phyloP scores from a whole-genome alignment of 805 yeast species.

The Starmerella apis region DNA sequence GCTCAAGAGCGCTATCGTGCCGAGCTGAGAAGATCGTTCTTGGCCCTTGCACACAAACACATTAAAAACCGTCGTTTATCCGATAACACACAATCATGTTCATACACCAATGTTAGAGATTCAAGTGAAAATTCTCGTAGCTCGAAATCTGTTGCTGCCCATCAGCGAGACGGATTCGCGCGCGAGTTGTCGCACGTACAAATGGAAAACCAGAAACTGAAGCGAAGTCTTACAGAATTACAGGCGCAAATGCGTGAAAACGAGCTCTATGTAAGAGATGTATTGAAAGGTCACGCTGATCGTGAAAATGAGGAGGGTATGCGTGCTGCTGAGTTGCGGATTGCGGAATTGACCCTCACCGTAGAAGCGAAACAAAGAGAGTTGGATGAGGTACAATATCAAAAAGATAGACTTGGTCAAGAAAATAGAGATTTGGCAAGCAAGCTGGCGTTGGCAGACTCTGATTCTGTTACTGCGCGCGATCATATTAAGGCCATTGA shows the following conservation, averaged over 20 bases:
- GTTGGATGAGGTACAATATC: neutral
- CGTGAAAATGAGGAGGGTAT: neutral
- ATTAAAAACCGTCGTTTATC: neutral
- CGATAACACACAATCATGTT: neutral
- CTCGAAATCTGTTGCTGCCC: neutral
- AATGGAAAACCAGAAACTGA: neutral
- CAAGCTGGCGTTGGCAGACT: neutral
- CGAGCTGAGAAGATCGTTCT: neutral
- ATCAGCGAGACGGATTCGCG: constrained; percentile 3
- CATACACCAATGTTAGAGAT: neutral
- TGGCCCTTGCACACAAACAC: neutral
- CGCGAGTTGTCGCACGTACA: neutral
- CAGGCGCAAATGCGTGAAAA: neutral
- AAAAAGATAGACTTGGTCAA: neutral
- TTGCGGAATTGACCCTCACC: neutral
- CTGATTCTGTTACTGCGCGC: neutral
- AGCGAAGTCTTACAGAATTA: neutral
- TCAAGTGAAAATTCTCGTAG: neutral
- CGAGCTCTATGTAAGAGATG: neutral
- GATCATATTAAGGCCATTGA: neutral
- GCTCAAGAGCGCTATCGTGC: constrained; percentile 4
- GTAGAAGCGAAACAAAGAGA: neutral
- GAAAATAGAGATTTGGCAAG: neutral
- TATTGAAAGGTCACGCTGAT: neutral
- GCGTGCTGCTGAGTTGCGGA: neutral